Conservation (phyloP, 495 filamentous ascomycete genomes). For the Parachaetomium inaequale region DNA sequence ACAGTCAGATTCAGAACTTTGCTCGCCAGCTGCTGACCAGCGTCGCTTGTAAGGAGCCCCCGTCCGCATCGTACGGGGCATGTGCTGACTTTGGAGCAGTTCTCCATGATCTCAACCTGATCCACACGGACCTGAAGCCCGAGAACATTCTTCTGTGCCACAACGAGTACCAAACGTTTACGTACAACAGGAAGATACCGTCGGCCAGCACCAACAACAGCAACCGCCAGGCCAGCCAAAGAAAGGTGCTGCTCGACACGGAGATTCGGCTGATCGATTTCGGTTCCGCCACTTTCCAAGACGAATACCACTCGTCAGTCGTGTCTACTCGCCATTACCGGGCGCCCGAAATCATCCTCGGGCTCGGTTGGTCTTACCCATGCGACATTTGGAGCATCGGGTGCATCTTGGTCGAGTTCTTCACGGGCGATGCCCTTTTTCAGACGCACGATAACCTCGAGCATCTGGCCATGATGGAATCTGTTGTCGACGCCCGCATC, state of each 20-base stretch:
- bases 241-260: constrained; percentile 85
- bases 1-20: constrained; percentile 96
- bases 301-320: constrained; percentile 97
- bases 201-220: constrained; percentile 74
- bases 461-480: constrained; percentile 99
- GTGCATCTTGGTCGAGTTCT: constrained; percentile 98
- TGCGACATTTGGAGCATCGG: constrained; percentile 99
- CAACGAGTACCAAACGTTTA: constrained; percentile 90
- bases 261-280: constrained; percentile 98
- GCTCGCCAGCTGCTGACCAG: constrained; percentile 95
- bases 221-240: constrained; percentile 71
- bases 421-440: constrained; percentile 94
- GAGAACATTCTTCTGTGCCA: constrained; percentile 96
- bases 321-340: constrained; percentile 95
- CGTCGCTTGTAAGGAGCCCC: constrained; percentile 77
- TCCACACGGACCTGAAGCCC: constrained; percentile 96
- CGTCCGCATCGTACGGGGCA: neutral
- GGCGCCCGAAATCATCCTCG: constrained; percentile 95
- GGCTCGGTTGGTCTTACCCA: constrained; percentile 94
- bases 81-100: constrained; percentile 51
- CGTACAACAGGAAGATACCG: constrained; percentile 90
- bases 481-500: constrained; percentile 70
- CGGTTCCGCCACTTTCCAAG: constrained; percentile 95
- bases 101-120: constrained; percentile 94
- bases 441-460: constrained; percentile 98